Evolutionary conservation across 768 basidiomycete genomes (phyloP), one percentile per base, ranked within the genome.

Genomic region (Trametes elegans): DNA sequence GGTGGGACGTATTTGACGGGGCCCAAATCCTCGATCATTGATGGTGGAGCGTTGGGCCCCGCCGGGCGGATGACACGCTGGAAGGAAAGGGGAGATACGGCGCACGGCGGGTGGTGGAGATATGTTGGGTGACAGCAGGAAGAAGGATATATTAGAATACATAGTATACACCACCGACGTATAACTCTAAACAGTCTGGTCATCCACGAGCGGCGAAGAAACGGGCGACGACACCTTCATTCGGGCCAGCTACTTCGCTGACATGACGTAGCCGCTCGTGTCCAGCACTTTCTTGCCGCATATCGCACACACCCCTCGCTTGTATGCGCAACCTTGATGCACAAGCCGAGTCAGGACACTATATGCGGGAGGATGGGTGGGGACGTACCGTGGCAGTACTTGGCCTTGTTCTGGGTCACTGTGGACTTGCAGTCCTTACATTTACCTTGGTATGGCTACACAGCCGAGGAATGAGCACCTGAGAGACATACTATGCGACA

Each of bases 371-470:
- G 13, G n/a, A 24, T 18, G 16, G 7, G 19, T 4, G 29, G 36
- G 52, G 60, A 66, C 81, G 57, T 64, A 88, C 90, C 87, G 78
- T 93, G 90, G 64, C 91, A 93, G 71, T 90, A 93, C 72, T 91
- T 93, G 32, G 87, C 91, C 64, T 79, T 82, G 68, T 92, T 92
- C 78, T 93, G 91, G 8, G 90, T 91, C 40, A 83, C 82, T 0
- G 84, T 77, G 64, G 86, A 85, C 71, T 92, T 92, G 67, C 91
- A 93, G 64, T 91, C 90, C 70, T 88, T 93, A 68, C 90, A 93
- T 69, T 88, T 91, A 32, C 81, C 79, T 71, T 88, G 84, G 74
- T 93, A 93, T 29, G 91, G 91, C 88, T 92, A 66, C 38, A n/a
- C n/a, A n/a, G n/a, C n/a, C n/a, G n/a, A n/a, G n/a, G n/a, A n/a